Conservation (phyloP, 2,329 filamentous ascomycete species). For the Fusarium sp. region DNA sequence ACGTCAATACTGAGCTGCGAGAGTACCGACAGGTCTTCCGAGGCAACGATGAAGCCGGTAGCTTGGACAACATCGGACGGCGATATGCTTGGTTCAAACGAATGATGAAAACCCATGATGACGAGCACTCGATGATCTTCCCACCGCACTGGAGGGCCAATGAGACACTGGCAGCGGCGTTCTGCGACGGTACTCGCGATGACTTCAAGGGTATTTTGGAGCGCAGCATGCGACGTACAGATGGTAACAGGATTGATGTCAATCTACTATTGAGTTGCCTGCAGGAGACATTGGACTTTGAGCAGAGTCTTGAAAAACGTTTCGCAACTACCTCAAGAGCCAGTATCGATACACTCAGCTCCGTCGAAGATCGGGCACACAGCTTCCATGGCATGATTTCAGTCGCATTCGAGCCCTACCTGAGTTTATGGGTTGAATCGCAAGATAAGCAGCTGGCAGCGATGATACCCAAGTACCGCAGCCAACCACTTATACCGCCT, state of each 20-base stretch:
- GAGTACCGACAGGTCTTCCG: slow-evolving; percentile 97
- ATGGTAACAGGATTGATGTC: slow-evolving; percentile 86
- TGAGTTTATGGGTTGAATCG: slow-evolving; percentile 96
- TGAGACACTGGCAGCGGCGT: slow-evolving; percentile 88
- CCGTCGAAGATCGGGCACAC: slow-evolving; percentile 77
- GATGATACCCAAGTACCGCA: slow-evolving; percentile 89
- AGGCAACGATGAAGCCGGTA: slow-evolving; percentile 96
- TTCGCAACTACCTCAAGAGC: slow-evolving; percentile 79
- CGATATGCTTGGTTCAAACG: slow-evolving; percentile 97
- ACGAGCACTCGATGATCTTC: slow-evolving; percentile 90
- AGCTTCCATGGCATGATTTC: slow-evolving; percentile 92
- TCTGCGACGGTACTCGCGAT: slow-evolving; percentile 94
- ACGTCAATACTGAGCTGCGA: slow-evolving; percentile 94
- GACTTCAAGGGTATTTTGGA: slow-evolving; percentile 95
- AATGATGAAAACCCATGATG: slow-evolving; percentile 94
- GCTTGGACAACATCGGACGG: slow-evolving; percentile 93
- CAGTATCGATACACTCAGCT: slow-evolving; percentile 91
- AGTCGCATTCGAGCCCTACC: slow-evolving; percentile 95
- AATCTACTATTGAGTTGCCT: slow-evolving; percentile 88
- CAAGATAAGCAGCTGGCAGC: slow-evolving; percentile 88
- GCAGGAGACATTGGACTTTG: slow-evolving; percentile 96
- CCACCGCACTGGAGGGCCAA: slow-evolving; percentile 89
- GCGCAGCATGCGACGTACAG: slow-evolving; percentile 81
- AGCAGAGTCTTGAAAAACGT: slow-evolving; percentile 86
- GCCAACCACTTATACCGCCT: slow-evolving; percentile 78